phyloP scores from a whole-genome alignment of 2,329 filamentous ascomycete species.

The Aspergillus pseudoglaucus region DNA sequence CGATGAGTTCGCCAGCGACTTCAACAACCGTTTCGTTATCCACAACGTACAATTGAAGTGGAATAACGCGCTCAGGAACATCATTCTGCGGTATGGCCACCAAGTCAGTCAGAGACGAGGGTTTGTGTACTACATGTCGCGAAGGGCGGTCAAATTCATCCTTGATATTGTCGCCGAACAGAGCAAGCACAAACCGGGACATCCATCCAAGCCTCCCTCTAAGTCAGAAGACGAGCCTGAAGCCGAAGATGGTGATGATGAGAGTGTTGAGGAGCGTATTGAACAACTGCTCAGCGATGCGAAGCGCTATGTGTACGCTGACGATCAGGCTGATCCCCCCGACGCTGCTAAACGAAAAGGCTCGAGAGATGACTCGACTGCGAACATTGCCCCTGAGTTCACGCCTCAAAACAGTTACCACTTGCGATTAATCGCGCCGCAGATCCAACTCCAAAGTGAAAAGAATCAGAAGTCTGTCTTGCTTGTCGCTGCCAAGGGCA shows the following conservation, averaged over 20 bases:
- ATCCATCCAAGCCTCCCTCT: conserved; percentile 21
- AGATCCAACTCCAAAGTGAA: conserved; percentile 96
- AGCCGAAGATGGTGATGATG: conserved; percentile 51
- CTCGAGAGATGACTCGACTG: conserved; percentile 50
- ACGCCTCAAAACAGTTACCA: conserved; percentile 90
- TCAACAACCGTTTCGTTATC: conserved; percentile 96
- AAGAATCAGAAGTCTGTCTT: conserved; percentile 97
- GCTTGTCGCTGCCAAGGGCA: conserved; percentile 91
- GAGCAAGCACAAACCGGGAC: conserved; percentile 58
- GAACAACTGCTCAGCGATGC: conserved; percentile 78
- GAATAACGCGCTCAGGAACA: conserved; percentile 94
- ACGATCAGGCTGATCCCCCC: conserved; percentile 46
- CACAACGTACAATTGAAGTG: conserved; percentile 97
- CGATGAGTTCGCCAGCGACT: conserved; percentile 84
- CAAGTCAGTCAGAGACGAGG: conserved; percentile 93
- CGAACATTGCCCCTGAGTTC: conserved; percentile 81
- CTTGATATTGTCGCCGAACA: conserved; percentile 96
- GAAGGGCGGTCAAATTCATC: conserved; percentile 94
- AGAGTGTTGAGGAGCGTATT: conserved; percentile 76
- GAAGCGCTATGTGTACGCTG: conserved; percentile 70
- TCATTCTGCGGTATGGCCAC: conserved; percentile 93
- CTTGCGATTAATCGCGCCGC: conserved; percentile 87
- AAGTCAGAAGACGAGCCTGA: conserved; percentile 23
- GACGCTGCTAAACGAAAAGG: conserved; percentile 37
- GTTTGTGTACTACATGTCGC: conserved; percentile 96